Base-by-base conservation (phyloP, 2,329 filamentous ascomycete species). In the Cryphonectria carpinicola region DNA sequence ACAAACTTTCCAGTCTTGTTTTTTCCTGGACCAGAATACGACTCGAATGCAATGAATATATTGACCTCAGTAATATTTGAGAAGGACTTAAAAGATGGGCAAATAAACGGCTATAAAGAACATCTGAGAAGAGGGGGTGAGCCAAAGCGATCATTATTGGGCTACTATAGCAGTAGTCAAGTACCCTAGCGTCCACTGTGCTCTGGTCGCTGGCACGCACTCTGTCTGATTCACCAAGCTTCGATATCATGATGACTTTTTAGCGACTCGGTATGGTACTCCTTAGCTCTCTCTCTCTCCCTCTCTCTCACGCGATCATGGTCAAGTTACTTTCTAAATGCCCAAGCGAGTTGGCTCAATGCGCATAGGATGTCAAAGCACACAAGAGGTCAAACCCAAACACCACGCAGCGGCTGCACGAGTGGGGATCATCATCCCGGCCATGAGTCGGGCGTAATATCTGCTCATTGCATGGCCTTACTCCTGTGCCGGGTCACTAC, bases 401-500 rank as follows among this genome's bases (percentile, higher is more conserved):
- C 14, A 19, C 54, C 28, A 56, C 13, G 5, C 14, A 32, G 28
- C 54, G 14, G 54, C 54, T 32, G 54, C 28, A 28, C 54, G 28
- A 19, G 54, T 58, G 54, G 54, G 54, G 54, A 32, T 35, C 13
- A 58, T 35, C 13, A 35, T 19, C 28, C 54, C 54, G 19, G 54
- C 54, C 54, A 58, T 7, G 54, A 58, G 54, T 58, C 14, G 54
- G 25, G 25, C 54, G 32, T 2, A 8, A 1, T 3, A 3, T 39
- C 7, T 46, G 43, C 43, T 46, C 32, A 39, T 10, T 35, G 25
- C 61, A 41, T 43, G 35, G 25, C 35, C 35, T 39, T 64, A 62
- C 25, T 66, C 46, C 52, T 71, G 65, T 22, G 65, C 71, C 43
- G 70, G 62, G 39, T 71, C 71, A 56, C 67, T 68, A 56, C 67